Evolutionary conservation across 2,329 filamentous ascomycete species (phyloP), one percentile per base, ranked within the genome.

Genomic region (Fusarium nisikadoi): DNA sequence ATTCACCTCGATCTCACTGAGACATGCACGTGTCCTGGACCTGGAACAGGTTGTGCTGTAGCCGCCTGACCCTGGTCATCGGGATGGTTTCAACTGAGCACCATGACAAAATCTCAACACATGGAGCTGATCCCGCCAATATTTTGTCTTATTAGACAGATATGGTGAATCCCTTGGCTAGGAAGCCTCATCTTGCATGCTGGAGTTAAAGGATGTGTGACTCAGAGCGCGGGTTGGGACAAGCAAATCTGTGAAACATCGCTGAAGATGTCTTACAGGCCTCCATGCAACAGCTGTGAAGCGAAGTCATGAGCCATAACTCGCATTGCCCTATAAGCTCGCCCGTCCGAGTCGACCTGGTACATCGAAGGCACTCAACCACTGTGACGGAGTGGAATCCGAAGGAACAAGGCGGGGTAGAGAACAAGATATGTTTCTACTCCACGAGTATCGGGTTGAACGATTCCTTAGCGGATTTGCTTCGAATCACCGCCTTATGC

Each of bases 291-390:
- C 74, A 42, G 47, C 45, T 50, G 47, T 72, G 74, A 75, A 77
- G 75, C 75, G 75, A 77, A 69, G 62, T 73, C 73, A 70, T 74
- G 71, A 68, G 68, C 58, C 58, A 69, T 42, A 62, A 46, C 45
- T 61, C 63, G 62, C 54, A 47, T 53, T 46, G 54, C 52, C 58
- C 47, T 65, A 60, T 55, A 56, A 54, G 49, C 54, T 65, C 62
- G 58, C 58, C 47, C 62, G 69, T 41, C 41, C 59, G 39, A 46
- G 47, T 29, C 36, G 52, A 31, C 49, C 45, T 58, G 39, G 41
- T 66, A 50, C 43, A 43, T 53, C 50, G 47, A 65, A 41, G 43
- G 46, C 39, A 57, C 42, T 56, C 33, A 49, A 39, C 33, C 39
- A 50, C 46, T 39, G 36, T 43, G 45, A 43, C 58, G 14, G 53